phyloP scores from a whole-genome alignment of 805 yeast genomes.

The Isabelozyma rhagii region DNA sequence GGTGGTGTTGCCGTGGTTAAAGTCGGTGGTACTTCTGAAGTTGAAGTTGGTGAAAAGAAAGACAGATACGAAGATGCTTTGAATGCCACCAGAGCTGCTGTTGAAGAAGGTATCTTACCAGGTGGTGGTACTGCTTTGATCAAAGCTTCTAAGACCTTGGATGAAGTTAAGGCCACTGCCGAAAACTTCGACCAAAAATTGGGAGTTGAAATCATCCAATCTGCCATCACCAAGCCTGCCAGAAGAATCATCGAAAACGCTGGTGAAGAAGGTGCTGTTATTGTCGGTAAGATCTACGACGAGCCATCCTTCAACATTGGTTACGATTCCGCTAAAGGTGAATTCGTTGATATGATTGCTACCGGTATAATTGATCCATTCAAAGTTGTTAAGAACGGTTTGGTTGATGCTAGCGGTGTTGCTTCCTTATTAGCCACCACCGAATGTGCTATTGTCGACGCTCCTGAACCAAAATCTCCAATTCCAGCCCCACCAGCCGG shows the following conservation, averaged over 20 bases:
- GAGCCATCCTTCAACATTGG: slow-evolving; percentile 79
- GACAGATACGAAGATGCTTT: slow-evolving; percentile 98
- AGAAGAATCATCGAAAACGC: slow-evolving; percentile 94
- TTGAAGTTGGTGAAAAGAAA: slow-evolving; percentile 99
- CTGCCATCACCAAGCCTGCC: slow-evolving; percentile 94
- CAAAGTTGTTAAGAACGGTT: slow-evolving; percentile 94
- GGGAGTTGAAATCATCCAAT: slow-evolving; percentile 89
- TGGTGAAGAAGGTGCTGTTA: slow-evolving; percentile 95
- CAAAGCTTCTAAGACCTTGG: slow-evolving; percentile 82
- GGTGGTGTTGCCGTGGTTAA: slow-evolving; percentile 98
- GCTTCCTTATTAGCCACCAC: slow-evolving; percentile 97
- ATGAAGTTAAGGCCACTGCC: slow-evolving; percentile 59
- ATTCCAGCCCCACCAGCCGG: slow-evolving; percentile 54
- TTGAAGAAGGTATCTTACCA: slow-evolving; percentile 96
- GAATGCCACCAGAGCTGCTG: slow-evolving; percentile 98
- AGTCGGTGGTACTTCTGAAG: slow-evolving; percentile 96
- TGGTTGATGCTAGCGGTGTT: slow-evolving; percentile 95
- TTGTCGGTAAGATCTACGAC: slow-evolving; percentile 82
- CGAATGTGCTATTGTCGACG: slow-evolving; percentile 96
- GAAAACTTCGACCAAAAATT: slow-evolving; percentile 91
- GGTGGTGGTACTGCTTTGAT: slow-evolving; percentile 99
- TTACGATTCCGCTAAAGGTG: slow-evolving; percentile 88
- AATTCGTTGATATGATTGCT: slow-evolving; percentile 92
- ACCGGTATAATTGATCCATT: slow-evolving; percentile 98
- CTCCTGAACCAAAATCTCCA: slow-evolving; percentile 72